Evolutionary conservation across 2,329 filamentous ascomycete species (phyloP).

Genomic region (Bipolaris bicolor): DNA sequence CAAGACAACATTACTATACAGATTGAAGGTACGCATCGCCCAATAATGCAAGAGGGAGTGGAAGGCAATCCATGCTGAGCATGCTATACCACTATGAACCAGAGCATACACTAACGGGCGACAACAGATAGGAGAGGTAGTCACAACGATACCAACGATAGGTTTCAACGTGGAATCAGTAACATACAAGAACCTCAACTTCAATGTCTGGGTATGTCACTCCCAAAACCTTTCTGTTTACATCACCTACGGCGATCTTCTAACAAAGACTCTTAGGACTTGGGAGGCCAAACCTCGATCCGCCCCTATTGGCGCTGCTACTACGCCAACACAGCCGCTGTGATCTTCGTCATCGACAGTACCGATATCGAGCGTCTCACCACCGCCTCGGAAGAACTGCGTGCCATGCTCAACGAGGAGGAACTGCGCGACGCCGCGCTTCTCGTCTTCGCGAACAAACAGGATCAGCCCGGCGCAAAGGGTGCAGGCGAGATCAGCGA

Average conservation of each 20-base stretch:
- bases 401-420: conserved; percentile 96
- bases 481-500: conserved; percentile 97
- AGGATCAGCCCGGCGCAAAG: conserved; percentile 96
- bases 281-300: conserved; percentile 98
- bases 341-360: conserved; percentile 98
- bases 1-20: conserved; percentile 96
- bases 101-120: neutral
- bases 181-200: conserved; percentile 97
- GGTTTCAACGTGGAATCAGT: conserved; percentile 99
- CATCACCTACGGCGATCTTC: neutral
- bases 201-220: conserved; percentile 89
- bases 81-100: neutral
- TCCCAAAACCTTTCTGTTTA: neutral
- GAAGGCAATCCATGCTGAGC: neutral
- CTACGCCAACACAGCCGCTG: conserved; percentile 97
- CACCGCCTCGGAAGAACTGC: conserved; percentile 89
- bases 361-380: conserved; percentile 95
- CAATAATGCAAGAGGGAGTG: neutral
- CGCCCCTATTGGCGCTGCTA: conserved; percentile 99
- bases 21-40: conserved; percentile 74
- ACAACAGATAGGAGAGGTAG: conserved; percentile 89
- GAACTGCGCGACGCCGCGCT: conserved; percentile 91
- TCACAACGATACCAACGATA: conserved; percentile 98
- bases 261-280: conserved; percentile 63
- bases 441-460: conserved; percentile 97